phyloP scores from a whole-genome alignment of 2,329 filamentous ascomycete species.

The Talaromyces sp. region DNA sequence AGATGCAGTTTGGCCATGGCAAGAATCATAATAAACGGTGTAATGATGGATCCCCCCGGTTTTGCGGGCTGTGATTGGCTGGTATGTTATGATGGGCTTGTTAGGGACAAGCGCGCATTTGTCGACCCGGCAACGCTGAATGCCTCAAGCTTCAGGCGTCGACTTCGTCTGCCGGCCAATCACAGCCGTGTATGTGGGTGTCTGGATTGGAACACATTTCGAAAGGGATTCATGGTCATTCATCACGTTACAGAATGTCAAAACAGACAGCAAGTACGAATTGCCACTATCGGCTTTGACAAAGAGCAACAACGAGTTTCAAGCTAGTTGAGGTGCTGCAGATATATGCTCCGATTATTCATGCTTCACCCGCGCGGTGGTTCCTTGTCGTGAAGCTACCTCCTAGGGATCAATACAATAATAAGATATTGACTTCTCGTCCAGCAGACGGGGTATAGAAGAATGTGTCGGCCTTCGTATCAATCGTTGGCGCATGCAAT shows the following conservation, averaged over 20 bases:
- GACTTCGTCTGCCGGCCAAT: not conserved
- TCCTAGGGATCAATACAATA: not conserved
- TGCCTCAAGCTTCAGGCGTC: constrained; percentile 26
- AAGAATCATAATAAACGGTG: constrained; percentile 15
- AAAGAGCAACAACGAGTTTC: not conserved
- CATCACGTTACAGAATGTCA: not conserved
- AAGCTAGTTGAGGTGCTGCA: not conserved
- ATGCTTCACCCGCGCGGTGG: not conserved
- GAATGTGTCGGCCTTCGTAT: not conserved
- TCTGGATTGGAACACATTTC: not conserved
- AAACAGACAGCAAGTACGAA: not conserved
- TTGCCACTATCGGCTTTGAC: not conserved
- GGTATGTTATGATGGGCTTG: constrained; percentile 38
- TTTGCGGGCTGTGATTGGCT: constrained; percentile 33
- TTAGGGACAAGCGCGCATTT: constrained; percentile 29
- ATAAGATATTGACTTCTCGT: not conserved
- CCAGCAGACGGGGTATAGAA: too few species aligned
- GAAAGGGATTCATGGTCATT: not conserved
- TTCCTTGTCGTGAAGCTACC: not conserved
- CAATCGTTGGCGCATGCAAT: not conserved
- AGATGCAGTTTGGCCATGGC: constrained; percentile 23
- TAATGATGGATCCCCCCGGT: constrained; percentile 21
- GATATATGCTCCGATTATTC: not conserved
- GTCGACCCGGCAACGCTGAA: constrained; percentile 41
- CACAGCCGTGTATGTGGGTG: not conserved